Conservation (phyloP, 2,329 filamentous ascomycete species). For the Epichloe hybrida region DNA sequence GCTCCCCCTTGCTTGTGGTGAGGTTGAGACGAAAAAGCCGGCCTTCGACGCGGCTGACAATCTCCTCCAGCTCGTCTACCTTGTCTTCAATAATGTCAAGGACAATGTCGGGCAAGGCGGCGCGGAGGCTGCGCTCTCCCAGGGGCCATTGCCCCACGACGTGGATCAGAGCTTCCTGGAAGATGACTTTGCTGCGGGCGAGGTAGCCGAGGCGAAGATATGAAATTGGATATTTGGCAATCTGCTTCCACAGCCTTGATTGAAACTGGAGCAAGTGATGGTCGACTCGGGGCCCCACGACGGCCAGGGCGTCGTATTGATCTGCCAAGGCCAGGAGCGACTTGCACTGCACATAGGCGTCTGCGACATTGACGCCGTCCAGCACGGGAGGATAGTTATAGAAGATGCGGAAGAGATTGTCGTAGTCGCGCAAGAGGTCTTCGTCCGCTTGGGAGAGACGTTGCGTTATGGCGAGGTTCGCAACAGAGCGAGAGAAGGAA, state of each 20-base stretch:
- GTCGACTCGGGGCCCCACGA: constrained; percentile 81
- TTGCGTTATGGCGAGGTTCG: constrained; percentile 50
- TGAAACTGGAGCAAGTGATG: constrained; percentile 91
- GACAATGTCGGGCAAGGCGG: constrained; percentile 58
- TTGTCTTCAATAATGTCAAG: constrained; percentile 91
- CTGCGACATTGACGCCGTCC: constrained; percentile 77
- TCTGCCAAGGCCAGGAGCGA: constrained; percentile 79
- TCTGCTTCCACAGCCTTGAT: constrained; percentile 84
- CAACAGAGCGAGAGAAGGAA: constrained; percentile 73
- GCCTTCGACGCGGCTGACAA: constrained; percentile 65
- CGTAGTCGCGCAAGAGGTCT: constrained; percentile 79
- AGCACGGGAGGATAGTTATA: constrained; percentile 82
- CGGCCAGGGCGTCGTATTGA: constrained; percentile 80
- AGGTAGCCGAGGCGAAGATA: constrained; percentile 85
- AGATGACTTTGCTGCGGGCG: constrained; percentile 69
- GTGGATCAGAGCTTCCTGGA: constrained; percentile 79
- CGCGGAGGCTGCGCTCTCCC: constrained; percentile 62
- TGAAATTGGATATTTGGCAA: constrained; percentile 86
- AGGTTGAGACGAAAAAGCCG: constrained; percentile 71
- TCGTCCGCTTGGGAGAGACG: constrained; percentile 46
- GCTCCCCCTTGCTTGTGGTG: constrained; percentile 66
- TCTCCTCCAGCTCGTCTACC: constrained; percentile 78
- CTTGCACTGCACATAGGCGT: constrained; percentile 90
- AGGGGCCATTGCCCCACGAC: constrained; percentile 90
- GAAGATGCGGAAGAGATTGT: constrained; percentile 90